Base-by-base conservation (phyloP, 2,329 filamentous ascomycete species). In the Colletotrichum spaethianum region DNA sequence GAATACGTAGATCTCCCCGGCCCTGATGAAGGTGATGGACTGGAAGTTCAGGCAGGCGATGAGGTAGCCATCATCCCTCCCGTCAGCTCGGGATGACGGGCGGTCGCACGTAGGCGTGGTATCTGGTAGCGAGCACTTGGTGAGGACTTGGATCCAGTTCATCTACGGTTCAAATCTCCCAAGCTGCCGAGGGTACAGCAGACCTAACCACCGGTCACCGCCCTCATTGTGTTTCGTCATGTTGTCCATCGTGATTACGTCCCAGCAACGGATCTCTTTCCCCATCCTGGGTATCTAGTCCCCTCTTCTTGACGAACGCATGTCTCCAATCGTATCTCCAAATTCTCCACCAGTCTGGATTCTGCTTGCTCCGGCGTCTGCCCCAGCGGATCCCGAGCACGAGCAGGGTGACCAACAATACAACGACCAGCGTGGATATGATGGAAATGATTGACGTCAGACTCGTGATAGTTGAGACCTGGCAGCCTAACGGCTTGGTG, bases 51-150 rank as follows among this genome's bases (percentile, higher is more conserved):
- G 63, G 90, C 90, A 74, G 93, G 92, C 36, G 94, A 97, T 79
- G 94, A 97, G 83, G 93, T 97, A 67, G 94, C 93, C 52, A 93
- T 97, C 44, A 96, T 97, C 69, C 94, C 94, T 42, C 94, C 94
- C 12, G 94, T 97, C 75, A 97, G 94, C 85, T 95, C 94, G 46
- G 94, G 94, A 5, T 96, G 82, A 87, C 26, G 31, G 20, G 7
- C 20, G 38, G 40, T 20, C 12, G 9, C 11, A 38, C n/a, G 4
- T 52, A 3, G 9, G 26, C 42, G 36, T 11, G 23, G 8, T 46
- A 33, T 42, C 38, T 46, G 42, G 53, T 26, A 60, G 8, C 26
- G n/a, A 67, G 59, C 52, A 55, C 50, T 66, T 63, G 64, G 61
- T 18, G 48, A 48, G 23, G 53, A 72, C 63, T 64, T 72, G 62